Evolutionary conservation across 2,329 filamentous ascomycete genomes (phyloP).

Genomic region (Aspergillus thermomutatus): DNA sequence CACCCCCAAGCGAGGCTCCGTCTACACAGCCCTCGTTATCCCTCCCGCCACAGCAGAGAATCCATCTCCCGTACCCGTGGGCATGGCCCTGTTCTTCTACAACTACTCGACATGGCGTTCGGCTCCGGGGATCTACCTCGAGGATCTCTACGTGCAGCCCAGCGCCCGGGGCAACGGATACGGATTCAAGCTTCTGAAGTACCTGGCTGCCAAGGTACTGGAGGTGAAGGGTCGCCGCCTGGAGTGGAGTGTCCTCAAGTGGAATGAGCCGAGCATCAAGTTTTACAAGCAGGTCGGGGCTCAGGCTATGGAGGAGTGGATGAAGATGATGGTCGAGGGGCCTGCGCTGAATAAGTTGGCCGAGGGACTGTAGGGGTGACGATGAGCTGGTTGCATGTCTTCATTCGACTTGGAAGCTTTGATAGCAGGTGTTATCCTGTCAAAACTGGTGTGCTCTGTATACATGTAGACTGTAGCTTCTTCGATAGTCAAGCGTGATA

Average conservation of each 20-base stretch:
- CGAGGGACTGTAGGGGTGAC: slow-evolving; percentile 11
- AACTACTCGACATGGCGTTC: slow-evolving; percentile 94
- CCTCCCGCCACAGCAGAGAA: slow-evolving; percentile 45
- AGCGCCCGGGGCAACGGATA: slow-evolving; percentile 72
- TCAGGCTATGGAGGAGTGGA: slow-evolving; percentile 46
- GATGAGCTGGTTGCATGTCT: not conserved
- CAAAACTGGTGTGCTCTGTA: not conserved
- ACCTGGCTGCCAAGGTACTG: slow-evolving; percentile 74
- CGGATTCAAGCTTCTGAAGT: slow-evolving; percentile 69
- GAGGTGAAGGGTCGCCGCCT: slow-evolving; percentile 70
- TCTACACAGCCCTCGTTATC: slow-evolving; percentile 70
- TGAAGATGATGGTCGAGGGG: slow-evolving; percentile 50
- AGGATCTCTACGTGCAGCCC: slow-evolving; percentile 82
- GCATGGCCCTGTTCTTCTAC: slow-evolving; percentile 89
- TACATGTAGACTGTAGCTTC: not conserved
- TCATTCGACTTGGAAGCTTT: too few relatives aligned
- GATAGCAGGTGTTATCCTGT: too few relatives aligned
- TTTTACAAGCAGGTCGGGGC: slow-evolving; percentile 65
- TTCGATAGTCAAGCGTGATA: not conserved
- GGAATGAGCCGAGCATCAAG: slow-evolving; percentile 85
- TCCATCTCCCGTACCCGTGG: slow-evolving; percentile 49
- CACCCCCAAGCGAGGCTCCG: slow-evolving; percentile 54
- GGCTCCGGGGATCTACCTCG: slow-evolving; percentile 84
- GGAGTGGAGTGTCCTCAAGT: slow-evolving; percentile 88
- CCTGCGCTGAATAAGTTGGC: slow-evolving; percentile 42